Conservation (phyloP, 768 basidiomycete species). For the Nidularia pulvinata region DNA sequence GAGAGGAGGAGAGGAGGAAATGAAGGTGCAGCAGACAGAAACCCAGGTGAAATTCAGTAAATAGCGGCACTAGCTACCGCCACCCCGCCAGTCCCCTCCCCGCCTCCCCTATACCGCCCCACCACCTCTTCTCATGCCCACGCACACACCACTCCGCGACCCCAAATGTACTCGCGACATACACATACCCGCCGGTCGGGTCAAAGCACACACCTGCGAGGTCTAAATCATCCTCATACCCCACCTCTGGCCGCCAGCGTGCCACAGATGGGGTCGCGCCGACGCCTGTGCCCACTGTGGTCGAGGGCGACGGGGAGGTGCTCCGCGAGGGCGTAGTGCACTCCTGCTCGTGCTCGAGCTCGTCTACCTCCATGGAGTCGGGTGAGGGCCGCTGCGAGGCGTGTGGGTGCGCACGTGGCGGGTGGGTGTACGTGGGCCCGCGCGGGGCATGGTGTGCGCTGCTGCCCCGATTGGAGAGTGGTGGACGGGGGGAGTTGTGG, state of each 20-base stretch:
- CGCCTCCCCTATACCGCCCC: background rate
- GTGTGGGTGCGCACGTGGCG: background rate
- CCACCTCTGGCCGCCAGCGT: constrained; percentile 1
- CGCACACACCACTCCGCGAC: constrained; percentile 79
- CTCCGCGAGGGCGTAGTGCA: constrained; percentile 28
- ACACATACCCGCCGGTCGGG: constrained; percentile 64
- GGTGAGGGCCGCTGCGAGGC: constrained; percentile 11
- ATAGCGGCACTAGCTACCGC: no score
- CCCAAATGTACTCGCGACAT: constrained; percentile 63
- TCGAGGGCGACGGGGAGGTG: constrained; percentile 36
- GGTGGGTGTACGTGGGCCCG: no score
- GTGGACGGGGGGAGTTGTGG: no score
- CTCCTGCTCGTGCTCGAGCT: constrained; percentile 55
- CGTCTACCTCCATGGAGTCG: constrained; percentile 46
- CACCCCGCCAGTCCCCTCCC: no score
- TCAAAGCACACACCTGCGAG: constrained; percentile 78
- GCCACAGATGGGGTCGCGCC: constrained; percentile 11
- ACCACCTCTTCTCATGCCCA: background rate
- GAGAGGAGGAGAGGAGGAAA: no score
- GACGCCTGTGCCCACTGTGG: constrained; percentile 1
- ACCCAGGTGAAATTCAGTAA: no score
- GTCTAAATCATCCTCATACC: constrained; percentile 40
- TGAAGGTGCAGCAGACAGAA: no score
- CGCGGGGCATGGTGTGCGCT: no score
- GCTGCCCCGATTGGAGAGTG: no score